phyloP scores from a whole-genome alignment of 139 green algal genomes.

The Coelastrella sp. region DNA sequence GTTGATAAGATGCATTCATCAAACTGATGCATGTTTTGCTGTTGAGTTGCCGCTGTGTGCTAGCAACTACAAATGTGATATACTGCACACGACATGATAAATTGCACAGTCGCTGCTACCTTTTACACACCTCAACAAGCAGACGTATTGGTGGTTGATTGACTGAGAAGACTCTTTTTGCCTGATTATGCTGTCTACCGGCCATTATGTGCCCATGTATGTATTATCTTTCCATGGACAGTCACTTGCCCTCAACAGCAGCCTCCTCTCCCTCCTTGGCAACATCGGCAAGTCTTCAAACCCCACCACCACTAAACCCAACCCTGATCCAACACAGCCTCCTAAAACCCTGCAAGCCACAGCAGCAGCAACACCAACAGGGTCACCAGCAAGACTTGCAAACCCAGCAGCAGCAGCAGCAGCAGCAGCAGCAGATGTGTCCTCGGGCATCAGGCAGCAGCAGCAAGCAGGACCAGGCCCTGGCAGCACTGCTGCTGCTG shows the following conservation, averaged over 20 bases:
- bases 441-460: not conserved
- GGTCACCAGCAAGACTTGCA: not conserved
- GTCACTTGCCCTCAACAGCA: not conserved
- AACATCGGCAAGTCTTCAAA: not conserved
- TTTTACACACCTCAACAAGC: too few species aligned
- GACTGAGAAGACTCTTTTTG: too few species aligned
- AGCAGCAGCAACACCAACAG: slow-evolving; percentile 4
- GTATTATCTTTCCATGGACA: too few species aligned
- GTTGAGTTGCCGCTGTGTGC: not conserved
- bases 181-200: too few species aligned
- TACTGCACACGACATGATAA: too few species aligned
- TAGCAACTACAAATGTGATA: too few species aligned
- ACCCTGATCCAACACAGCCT: not conserved
- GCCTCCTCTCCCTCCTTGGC: not conserved
- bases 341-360: not conserved
- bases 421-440: too few species aligned
- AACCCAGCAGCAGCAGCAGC: slow-evolving; percentile 9
- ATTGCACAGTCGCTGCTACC: too few species aligned
- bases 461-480: not conserved
- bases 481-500: slow-evolving; percentile 7
- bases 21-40: too few species aligned
- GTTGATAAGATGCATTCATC: too few species aligned
- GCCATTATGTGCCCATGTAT: too few species aligned
- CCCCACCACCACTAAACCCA: not conserved
- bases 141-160: too few species aligned